Base-by-base conservation (phyloP, 2,329 filamentous ascomycete genomes). In the Exophiala viscosa region DNA sequence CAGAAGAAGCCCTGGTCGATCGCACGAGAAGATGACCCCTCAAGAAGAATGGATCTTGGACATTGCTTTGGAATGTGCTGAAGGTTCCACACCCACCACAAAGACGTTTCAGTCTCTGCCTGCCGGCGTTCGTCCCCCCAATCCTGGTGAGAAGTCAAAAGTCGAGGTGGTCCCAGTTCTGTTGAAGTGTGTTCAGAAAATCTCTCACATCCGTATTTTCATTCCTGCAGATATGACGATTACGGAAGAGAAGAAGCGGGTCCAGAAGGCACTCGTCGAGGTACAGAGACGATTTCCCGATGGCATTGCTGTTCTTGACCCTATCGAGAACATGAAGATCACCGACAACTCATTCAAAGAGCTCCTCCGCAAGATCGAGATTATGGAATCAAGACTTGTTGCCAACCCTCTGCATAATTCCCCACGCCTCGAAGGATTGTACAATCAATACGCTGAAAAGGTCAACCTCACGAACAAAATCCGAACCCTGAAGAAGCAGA, bases 251-350 rank as follows among this genome's bases (percentile, higher is more conserved):
- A 82, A 85, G 51, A 87, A 87, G 60, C 80, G 78, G 1, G 77
- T 87, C 31, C 78, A 81, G 49, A 88, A 86, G 65, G 71, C 80
- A 3, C 71, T 97, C 23, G 80, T 83, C 38, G 92, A 97, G 69
- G 85, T 95, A 13, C 82, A 88, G 70, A 84, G 84, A 61, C 85
- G 93, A 20, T 97, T 99, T 73, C 90, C 91, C 0, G 93, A 99
- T 66, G 93, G 93, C 2, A 76, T 99, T 51, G 87, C 93, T 2
- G 78, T 91, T 5, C 74, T 99, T 14, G 93, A 99, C 65, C 93
- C 93, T 0, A 86, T 99, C 35, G 91, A 97, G 69, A 91, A 96
- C 66, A 97, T 99, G 93, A 82, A 84, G 23, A 97, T 99, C 64
- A 86, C 79, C 3, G 93, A 97, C 64, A 90, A 96, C 1, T 85